Evolutionary conservation across 495 filamentous ascomycete genomes (phyloP), one percentile per base, ranked within the genome.

Genomic region (Penicillium dipodomyicola): DNA sequence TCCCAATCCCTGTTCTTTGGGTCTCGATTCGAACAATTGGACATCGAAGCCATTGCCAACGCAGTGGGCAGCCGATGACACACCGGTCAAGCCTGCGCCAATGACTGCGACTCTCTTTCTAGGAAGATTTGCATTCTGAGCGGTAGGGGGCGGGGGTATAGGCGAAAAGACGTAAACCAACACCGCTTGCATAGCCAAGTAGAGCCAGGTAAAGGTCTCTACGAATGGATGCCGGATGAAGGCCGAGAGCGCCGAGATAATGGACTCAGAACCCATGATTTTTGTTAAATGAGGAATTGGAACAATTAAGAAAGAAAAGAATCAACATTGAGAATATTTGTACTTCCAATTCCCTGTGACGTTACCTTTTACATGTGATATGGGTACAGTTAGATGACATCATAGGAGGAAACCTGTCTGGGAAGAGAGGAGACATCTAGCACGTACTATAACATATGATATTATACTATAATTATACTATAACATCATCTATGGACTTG

Each of bases 31-130:
- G 59, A 95, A 93, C 33, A 96, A 81, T 27, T 78, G 76, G 5
- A 90, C 86, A 65, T 94, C 89, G 55, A 92, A 92, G 45, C 90
- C 88, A 84, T 96, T 89, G 12, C 89, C 90, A 29, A 93, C 83
- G 70, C 89, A 92, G 69, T 96, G 90, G 6, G 88, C 84, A 5
- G 91, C 91, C 8, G 88, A 83, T 1, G 88, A 90, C 3, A 95
- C 83, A 40, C 91, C 91, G 0, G 90, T 96, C 42, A 95, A 72
- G 8, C 91, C 90, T 22, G 90, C 87, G 5, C 90, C 91, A 59
- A 94, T 90, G 45, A 94, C 73, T n/a, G 90, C 90, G 49, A 94
- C 81, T 54, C 82, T 84, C 39, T 88, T 89, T 22, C 67, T 64
- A 5, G 66, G 68, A 20, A 70, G 44, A 25, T 83, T 45, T 8